Percentiles rank a stretch among this genome's conserved stretches.
Evolutionary conservation across 306 rosid species (phyloP).

Genomic region (Citrullus amarus): DNA sequence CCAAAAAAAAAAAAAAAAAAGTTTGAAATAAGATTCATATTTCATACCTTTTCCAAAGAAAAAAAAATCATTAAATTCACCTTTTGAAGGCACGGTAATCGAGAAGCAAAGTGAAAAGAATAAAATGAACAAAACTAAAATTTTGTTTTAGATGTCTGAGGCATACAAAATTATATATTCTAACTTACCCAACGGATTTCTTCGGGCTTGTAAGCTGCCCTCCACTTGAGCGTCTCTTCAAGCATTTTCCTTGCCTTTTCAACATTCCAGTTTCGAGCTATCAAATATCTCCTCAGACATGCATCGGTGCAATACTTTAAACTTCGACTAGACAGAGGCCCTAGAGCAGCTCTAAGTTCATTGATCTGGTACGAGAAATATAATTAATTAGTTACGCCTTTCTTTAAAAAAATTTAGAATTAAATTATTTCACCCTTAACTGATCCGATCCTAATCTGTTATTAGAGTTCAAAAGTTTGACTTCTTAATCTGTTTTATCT

Average conservation of each 20-base stretch:
- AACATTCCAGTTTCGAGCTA: conserved; percentile 32
- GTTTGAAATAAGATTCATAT: neutral
- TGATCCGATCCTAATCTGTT: neutral
- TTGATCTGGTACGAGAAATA: conserved; percentile 33
- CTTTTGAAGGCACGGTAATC: neutral
- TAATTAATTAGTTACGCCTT: neutral
- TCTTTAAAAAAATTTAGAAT: neutral
- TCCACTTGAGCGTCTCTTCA: conserved; percentile 66
- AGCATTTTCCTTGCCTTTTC: conserved; percentile 61
- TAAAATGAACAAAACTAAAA: neutral
- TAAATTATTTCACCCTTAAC: neutral
- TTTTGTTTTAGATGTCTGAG: neutral
- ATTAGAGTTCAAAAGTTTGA: neutral
- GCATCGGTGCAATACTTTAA: conserved; percentile 31
- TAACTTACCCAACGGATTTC: conserved; percentile 28
- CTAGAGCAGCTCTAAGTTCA: conserved; percentile 53
- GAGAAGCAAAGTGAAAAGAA: neutral
- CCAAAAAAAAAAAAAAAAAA: neutral
- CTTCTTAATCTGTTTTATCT: neutral
- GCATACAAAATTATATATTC: neutral
- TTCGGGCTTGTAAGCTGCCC: conserved; percentile 57
- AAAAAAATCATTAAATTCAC: neutral
- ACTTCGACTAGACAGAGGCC: conserved; percentile 30
- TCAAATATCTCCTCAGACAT: conserved; percentile 35
- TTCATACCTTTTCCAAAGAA: too few species aligned